phyloP scores from a whole-genome alignment of 306 rosid species.

The Cucumis cinereus region DNA sequence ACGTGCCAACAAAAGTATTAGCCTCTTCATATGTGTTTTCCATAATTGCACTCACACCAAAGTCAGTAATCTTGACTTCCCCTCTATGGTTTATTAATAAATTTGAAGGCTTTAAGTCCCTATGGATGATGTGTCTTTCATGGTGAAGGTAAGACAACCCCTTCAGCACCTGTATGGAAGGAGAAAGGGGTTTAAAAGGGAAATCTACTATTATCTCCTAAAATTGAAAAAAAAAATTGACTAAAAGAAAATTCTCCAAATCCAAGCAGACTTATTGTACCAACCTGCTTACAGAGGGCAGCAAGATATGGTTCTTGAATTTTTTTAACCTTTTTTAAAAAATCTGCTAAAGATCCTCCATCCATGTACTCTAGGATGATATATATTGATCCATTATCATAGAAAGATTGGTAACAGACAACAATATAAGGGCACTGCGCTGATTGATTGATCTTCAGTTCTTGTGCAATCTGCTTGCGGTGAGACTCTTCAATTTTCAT shows the following conservation, averaged over 20 bases:
- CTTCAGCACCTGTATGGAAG: constrained; percentile 59
- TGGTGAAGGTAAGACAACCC: constrained; percentile 93
- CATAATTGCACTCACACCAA: constrained; percentile 95
- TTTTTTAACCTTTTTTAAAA: constrained; percentile 68
- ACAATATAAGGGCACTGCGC: constrained; percentile 87
- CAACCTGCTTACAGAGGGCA: constrained; percentile 83
- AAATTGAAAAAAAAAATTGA: constrained; percentile 1
- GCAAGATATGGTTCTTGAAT: constrained; percentile 76
- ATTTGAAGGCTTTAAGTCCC: constrained; percentile 94
- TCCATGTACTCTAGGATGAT: constrained; percentile 99
- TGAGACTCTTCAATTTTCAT: constrained; percentile 78
- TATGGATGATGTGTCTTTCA: constrained; percentile 77
- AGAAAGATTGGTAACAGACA: constrained; percentile 78
- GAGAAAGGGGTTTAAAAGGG: constrained; percentile 2
- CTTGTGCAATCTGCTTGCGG: constrained; percentile 79
- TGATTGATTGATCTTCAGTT: constrained; percentile 85
- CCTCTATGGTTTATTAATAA: constrained; percentile 81
- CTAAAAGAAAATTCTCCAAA: neutral
- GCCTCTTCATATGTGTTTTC: constrained; percentile 89
- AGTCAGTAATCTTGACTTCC: constrained; percentile 95
- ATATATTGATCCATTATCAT: constrained; percentile 70
- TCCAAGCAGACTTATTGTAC: constrained; percentile 7
- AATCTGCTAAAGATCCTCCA: constrained; percentile 91
- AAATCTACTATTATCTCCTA: neutral
- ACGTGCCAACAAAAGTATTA: constrained; percentile 87